Evolutionary conservation across 1,284 basidiomycete genomes (phyloP).

Genomic region (Leccinum pachyderme): DNA sequence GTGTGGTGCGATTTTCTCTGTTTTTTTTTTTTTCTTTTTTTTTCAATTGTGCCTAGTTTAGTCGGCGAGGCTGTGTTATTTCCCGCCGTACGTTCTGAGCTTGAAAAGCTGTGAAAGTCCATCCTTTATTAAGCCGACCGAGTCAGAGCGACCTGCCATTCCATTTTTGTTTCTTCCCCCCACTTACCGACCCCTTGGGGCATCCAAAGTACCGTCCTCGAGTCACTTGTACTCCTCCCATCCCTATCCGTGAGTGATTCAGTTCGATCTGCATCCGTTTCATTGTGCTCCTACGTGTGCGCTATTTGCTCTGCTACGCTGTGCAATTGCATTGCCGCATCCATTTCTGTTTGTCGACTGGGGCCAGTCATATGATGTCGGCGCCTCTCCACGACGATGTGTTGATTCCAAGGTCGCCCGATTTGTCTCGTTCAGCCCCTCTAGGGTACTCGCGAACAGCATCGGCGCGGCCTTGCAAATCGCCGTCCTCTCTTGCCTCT

Average conservation of each 20-base stretch:
- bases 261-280: slow-evolving; percentile 28
- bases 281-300: slow-evolving; percentile 34
- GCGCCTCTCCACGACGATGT: slow-evolving; percentile 7
- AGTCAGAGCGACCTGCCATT: slow-evolving; percentile 33
- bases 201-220: slow-evolving; percentile 20
- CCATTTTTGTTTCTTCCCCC: slow-evolving; percentile 24
- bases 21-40: not conserved
- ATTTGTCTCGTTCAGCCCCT: slow-evolving; percentile 35
- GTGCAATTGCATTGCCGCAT: slow-evolving; percentile 13
- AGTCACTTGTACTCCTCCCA: slow-evolving; percentile 25
- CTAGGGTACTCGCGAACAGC: slow-evolving; percentile 29
- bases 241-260: slow-evolving; percentile 27
- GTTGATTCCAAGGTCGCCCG: slow-evolving; percentile 30
- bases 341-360: slow-evolving; percentile 33
- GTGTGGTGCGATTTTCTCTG: not conserved
- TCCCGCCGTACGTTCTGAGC: slow-evolving; percentile 36
- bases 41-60: slow-evolving; percentile 1
- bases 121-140: slow-evolving; percentile 37
- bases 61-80: not conserved
- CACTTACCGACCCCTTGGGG: slow-evolving; percentile 24
- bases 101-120: slow-evolving; percentile 42
- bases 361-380: slow-evolving; percentile 22
- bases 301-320: slow-evolving; percentile 17
- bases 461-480: slow-evolving; percentile 26
- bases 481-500: slow-evolving; percentile 20